Conservation (phyloP, 202 grass and related monocot species). For the Thinopyrum obtusiflorum region DNA sequence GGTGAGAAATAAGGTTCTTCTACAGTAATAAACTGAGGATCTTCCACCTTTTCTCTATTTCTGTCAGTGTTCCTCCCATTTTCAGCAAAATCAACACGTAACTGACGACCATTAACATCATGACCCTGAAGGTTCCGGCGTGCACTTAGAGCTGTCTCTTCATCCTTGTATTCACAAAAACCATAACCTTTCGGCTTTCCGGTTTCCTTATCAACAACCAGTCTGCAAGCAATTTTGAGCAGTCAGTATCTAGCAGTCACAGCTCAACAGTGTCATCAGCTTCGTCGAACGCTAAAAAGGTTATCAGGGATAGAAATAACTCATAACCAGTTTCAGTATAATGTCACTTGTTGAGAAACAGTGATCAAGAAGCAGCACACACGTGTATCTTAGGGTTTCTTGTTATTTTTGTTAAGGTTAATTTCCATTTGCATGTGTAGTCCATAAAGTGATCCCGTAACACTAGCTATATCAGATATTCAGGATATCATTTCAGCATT, state of each 20-base stretch:
- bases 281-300: background rate
- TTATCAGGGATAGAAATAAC: background rate
- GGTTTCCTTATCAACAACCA: constrained; percentile 97
- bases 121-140: constrained; percentile 96
- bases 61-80: constrained; percentile 96
- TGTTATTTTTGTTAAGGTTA: background rate
- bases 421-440: background rate
- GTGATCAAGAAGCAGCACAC: background rate
- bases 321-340: background rate
- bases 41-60: constrained; percentile 96
- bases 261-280: background rate
- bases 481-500: background rate
- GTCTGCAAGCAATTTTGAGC: constrained; percentile 51
- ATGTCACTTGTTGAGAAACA: background rate
- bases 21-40: constrained; percentile 44
- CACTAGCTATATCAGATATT: background rate
- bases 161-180: constrained; percentile 99
- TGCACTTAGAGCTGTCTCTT: constrained; percentile 96
- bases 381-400: background rate
- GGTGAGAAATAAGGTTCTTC: constrained; percentile 34
- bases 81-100: constrained; percentile 99
- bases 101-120: constrained; percentile 94
- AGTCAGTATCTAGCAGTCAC: constrained; percentile 20
- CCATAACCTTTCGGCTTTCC: constrained; percentile 97
- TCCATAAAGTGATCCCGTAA: background rate